Percentiles rank a stretch among this genome's conserved stretches.
Conservation (phyloP, 495 filamentous ascomycete genomes). For the Aspergillus baeticus region DNA sequence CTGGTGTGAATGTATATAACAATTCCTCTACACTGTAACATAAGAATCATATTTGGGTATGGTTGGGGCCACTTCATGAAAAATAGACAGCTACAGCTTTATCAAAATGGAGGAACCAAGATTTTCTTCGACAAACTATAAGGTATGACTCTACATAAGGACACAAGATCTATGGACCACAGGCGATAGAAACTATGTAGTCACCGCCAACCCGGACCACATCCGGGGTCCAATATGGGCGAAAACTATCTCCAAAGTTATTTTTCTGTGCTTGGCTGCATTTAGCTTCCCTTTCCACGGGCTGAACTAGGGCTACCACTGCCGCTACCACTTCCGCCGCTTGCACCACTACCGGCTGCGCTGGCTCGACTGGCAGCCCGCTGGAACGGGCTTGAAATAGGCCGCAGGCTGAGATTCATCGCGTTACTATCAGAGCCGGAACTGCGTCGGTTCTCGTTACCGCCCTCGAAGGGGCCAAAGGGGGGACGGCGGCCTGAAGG, state of each 20-base stretch:
- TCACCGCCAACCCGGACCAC: constrained; percentile 2
- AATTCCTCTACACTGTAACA: no score
- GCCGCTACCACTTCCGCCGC: constrained; percentile 41
- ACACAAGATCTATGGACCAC: constrained; percentile 15
- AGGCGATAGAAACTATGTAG: constrained; percentile 9
- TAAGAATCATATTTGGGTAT: no score
- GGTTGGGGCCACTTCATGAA: not conserved
- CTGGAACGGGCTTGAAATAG: constrained; percentile 41
- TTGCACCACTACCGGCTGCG: constrained; percentile 44
- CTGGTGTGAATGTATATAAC: not conserved
- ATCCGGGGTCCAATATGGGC: constrained; percentile 1
- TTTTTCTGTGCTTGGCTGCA: not conserved
- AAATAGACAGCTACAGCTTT: not conserved
- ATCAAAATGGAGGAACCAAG: constrained; percentile 4
- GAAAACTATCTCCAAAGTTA: constrained; percentile 8
- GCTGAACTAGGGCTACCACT: constrained; percentile 47
- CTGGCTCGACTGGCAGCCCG: constrained; percentile 44
- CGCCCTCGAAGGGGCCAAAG: constrained; percentile 37
- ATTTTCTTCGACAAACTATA: constrained; percentile 13
- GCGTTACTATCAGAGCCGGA: constrained; percentile 36
- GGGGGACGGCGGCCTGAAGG: constrained; percentile 28
- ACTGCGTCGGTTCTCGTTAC: constrained; percentile 31
- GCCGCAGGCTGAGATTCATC: constrained; percentile 28
- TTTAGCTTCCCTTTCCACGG: constrained; percentile 29
- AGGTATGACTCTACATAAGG: constrained; percentile 12